Percentiles rank a stretch among this genome's conserved stretches.
phyloP scores from a whole-genome alignment of 2,329 filamentous ascomycete species.

The Metarhizium robertsii region DNA sequence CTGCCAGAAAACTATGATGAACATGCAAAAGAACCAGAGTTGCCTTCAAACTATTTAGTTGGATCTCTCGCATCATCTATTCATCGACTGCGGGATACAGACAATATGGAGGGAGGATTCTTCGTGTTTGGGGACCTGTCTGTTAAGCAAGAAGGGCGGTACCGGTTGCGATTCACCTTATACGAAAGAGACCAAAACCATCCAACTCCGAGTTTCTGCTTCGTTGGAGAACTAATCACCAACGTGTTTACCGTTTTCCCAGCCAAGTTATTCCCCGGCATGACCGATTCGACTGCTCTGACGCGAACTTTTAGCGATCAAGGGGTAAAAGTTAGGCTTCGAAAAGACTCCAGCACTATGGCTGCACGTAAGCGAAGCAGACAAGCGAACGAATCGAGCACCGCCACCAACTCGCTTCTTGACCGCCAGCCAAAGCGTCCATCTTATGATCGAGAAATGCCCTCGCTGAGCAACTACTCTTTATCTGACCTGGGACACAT shows the following conservation, averaged over 20 bases:
- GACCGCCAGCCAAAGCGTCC: conserved; percentile 13
- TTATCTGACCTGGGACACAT: conserved; percentile 10
- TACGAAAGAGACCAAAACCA: conserved; percentile 36
- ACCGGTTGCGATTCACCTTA: conserved; percentile 66
- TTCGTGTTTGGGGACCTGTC: conserved; percentile 90
- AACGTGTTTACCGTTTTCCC: conserved; percentile 58
- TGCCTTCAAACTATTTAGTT: conserved; percentile 43
- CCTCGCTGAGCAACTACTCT: conserved; percentile 8
- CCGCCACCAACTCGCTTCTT: conserved; percentile 4
- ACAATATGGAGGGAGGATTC: conserved; percentile 72
- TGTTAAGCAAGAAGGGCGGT: conserved; percentile 63
- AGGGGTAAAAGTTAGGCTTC: conserved; percentile 70
- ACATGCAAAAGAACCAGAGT: conserved; percentile 20
- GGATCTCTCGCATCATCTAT: conserved; percentile 74
- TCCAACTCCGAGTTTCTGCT: conserved; percentile 12
- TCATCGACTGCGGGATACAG: conserved; percentile 69
- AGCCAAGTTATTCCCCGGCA: conserved; percentile 65
- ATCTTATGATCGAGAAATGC: conserved; percentile 11
- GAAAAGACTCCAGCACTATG: conserved; percentile 66
- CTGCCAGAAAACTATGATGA: conserved; percentile 32
- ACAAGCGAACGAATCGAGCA: conserved; percentile 12
- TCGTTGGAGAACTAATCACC: conserved; percentile 27
- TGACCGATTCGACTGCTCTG: conserved; percentile 72
- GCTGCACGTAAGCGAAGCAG: conserved; percentile 37
- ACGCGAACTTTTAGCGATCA: conserved; percentile 81